Conservation (phyloP, 169 alveolate genomes). For the Plasmodium fragile region DNA sequence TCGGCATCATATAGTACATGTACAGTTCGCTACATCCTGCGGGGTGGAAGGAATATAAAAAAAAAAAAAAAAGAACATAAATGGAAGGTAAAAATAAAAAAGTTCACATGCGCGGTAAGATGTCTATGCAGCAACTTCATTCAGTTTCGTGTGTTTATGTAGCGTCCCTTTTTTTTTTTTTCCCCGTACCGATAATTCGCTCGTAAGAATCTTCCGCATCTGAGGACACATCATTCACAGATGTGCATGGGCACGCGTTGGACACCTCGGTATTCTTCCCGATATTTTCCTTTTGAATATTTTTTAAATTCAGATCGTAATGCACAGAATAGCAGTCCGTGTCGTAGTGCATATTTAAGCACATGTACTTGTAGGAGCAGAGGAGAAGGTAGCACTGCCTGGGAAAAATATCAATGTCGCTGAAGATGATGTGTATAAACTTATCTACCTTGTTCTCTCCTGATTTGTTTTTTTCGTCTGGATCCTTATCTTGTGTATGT, state of each 20-base stretch:
- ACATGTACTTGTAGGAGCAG: conserved; percentile 86
- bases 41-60: conserved; percentile 1
- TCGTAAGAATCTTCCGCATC: conserved; percentile 34
- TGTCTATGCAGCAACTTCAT: neutral
- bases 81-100: neutral
- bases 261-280: conserved; percentile 54
- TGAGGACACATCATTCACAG: neutral
- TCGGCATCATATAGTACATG: conserved; percentile 88
- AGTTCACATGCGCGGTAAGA: neutral
- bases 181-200: conserved; percentile 61
- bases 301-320: conserved; percentile 38
- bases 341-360: conserved; percentile 87
- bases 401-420: conserved; percentile 87
- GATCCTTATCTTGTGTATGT: neutral
- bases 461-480: conserved; percentile 7
- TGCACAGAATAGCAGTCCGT: conserved; percentile 26
- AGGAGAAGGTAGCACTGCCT: conserved; percentile 87
- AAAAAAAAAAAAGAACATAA: neutral
- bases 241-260: conserved; percentile 41
- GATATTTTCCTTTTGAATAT: conserved; percentile 46
- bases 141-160: neutral
- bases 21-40: conserved; percentile 86
- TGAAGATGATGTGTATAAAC: conserved; percentile 84
- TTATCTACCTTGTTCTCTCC: conserved; percentile 15
- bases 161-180: neutral